Percentiles rank a stretch among this genome's conserved stretches.
These are phyloP conservation scores for Botryotinia convoluta DNA, from an alignment of 2,329 filamentous ascomycete species.

Conservation along the genomic window DNA sequence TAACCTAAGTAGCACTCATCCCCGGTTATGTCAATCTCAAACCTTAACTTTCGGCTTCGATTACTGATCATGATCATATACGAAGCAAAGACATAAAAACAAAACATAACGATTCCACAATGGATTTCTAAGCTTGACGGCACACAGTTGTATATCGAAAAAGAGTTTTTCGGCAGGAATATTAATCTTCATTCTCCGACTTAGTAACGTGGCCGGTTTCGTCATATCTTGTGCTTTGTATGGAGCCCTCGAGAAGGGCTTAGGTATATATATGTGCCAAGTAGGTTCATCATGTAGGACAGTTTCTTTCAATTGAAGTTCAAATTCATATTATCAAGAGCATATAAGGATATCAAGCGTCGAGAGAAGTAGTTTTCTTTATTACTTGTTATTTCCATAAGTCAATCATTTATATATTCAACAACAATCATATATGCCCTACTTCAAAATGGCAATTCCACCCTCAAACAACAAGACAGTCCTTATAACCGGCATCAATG, in stretches of 20 bases:
- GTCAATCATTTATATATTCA: neutral
- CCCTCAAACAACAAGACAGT: slow-evolving; percentile 33
- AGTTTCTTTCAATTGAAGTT: neutral
- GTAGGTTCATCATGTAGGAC: neutral
- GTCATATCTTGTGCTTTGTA: neutral
- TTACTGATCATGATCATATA: neutral
- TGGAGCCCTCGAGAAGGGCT: neutral
- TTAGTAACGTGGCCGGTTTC: neutral
- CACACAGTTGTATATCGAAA: neutral
- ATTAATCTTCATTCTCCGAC: neutral
- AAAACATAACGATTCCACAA: neutral
- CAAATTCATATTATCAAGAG: neutral
- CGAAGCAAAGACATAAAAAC: neutral
- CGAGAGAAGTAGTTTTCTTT: neutral
- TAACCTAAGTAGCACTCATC: neutral
- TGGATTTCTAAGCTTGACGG: neutral
- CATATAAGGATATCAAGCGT: neutral
- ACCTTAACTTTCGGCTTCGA: neutral
- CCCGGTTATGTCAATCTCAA: neutral
- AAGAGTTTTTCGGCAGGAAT: neutral
- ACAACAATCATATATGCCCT: neutral
- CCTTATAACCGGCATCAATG: slow-evolving; percentile 39
- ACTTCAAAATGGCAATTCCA: slow-evolving; percentile 29
- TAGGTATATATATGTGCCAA: neutral
- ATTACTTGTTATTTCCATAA: neutral